Conservation (phyloP, 1,284 basidiomycete species). For the Kwoniella shivajii region DNA sequence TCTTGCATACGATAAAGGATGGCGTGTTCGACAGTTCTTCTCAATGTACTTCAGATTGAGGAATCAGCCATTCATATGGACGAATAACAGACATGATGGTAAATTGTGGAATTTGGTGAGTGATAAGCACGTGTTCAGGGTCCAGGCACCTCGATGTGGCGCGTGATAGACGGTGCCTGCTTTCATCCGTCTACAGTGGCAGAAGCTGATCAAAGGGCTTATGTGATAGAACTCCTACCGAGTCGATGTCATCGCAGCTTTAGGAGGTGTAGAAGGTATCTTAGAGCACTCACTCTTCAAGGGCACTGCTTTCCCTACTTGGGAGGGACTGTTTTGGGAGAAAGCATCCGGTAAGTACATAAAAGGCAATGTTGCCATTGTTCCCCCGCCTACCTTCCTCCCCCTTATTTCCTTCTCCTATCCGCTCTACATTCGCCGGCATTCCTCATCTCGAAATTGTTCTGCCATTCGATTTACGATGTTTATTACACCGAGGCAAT, state of each 20-base stretch:
- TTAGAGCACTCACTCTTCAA: slow-evolving; percentile 98
- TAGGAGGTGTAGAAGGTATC: slow-evolving; percentile 84
- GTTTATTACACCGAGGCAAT: no score
- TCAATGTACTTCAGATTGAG: slow-evolving; percentile 85
- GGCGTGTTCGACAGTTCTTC: slow-evolving; percentile 93
- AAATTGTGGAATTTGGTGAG: slow-evolving; percentile 96
- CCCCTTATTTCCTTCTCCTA: neutral
- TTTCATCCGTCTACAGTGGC: no score
- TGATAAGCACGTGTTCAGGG: no score
- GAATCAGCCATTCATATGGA: slow-evolving; percentile 98
- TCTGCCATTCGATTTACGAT: no score
- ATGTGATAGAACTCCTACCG: slow-evolving; percentile 98
- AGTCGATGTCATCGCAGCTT: slow-evolving; percentile 97
- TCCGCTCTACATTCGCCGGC: no score
- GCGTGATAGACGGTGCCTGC: no score
- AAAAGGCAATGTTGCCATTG: neutral
- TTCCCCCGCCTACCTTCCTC: neutral
- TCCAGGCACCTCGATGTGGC: no score
- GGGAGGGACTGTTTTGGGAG: slow-evolving; percentile 81
- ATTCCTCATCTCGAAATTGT: no score
- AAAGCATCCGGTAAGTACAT: slow-evolving; percentile 56
- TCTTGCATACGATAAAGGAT: slow-evolving; percentile 95
- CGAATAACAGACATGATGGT: slow-evolving; percentile 94
- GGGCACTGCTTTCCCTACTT: slow-evolving; percentile 72
- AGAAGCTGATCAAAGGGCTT: no score